Conservation (phyloP, 441 rosid species). For the Gossypium laxum region DNA sequence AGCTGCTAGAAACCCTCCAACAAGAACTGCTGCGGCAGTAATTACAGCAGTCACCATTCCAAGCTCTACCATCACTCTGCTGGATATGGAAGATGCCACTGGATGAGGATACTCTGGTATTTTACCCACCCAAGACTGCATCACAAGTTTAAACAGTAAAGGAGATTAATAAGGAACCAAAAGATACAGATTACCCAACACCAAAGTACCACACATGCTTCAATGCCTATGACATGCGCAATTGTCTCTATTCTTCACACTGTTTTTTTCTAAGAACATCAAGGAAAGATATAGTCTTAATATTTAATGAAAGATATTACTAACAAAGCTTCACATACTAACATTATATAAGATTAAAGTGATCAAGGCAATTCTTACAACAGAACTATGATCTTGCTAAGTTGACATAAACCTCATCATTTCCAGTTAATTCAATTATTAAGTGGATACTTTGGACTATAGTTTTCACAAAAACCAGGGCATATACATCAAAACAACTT, state of each 20-base stretch:
- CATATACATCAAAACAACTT: not conserved
- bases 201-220: not conserved
- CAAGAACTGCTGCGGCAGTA: conserved; percentile 74
- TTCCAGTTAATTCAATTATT: not conserved
- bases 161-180: not conserved
- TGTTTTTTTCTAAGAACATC: not conserved
- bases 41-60: conserved; percentile 81
- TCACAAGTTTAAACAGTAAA: conserved; percentile 6
- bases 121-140: conserved; percentile 74
- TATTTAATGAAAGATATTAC: conserved; percentile 1
- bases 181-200: conserved; percentile 1
- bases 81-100: conserved; percentile 86
- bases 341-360: not conserved
- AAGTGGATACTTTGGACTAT: not conserved
- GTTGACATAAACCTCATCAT: not conserved
- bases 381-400: not conserved
- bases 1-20: conserved; percentile 82
- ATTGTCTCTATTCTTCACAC: not conserved
- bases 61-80: conserved; percentile 88
- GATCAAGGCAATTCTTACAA: not conserved
- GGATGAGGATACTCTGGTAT: conserved; percentile 72
- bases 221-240: not conserved
- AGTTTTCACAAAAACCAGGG: not conserved
- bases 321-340: not conserved
- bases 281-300: not conserved